Evolutionary conservation across 2,329 filamentous ascomycete genomes (phyloP).

Genomic region (Diaporthe aspalathi): DNA sequence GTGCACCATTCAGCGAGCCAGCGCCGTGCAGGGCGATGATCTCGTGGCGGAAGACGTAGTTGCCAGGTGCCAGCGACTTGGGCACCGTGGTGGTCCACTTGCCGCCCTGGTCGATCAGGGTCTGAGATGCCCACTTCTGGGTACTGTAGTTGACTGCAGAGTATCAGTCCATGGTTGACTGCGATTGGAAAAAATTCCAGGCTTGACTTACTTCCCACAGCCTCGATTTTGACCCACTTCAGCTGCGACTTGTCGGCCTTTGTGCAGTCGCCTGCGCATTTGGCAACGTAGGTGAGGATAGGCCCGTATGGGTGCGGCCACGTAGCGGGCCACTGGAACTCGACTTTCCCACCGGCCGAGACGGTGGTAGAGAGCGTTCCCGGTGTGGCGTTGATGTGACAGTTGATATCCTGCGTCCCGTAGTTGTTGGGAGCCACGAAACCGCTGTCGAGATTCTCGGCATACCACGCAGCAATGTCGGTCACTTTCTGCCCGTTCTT

Average conservation of each 20-base stretch:
- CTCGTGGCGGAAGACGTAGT: constrained; percentile 62
- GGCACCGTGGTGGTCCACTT: constrained; percentile 56
- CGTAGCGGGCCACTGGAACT: constrained; percentile 43
- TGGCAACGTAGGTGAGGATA: constrained; percentile 47
- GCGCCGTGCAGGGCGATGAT: constrained; percentile 60
- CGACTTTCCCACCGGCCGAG: constrained; percentile 39
- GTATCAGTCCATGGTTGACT: neutral
- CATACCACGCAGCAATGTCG: constrained; percentile 44
- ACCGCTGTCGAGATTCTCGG: constrained; percentile 46
- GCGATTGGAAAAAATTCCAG: neutral
- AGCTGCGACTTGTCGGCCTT: constrained; percentile 49
- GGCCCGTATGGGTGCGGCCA: constrained; percentile 49
- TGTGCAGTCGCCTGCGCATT: constrained; percentile 40
- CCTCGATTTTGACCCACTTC: constrained; percentile 53
- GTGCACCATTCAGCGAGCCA: constrained; percentile 55
- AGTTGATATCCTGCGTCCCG: constrained; percentile 38
- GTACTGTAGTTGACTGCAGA: constrained; percentile 34
- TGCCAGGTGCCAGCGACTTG: constrained; percentile 49
- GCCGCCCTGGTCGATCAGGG: constrained; percentile 61
- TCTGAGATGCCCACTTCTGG: constrained; percentile 50
- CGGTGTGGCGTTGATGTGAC: constrained; percentile 34
- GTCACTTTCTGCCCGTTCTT: constrained; percentile 44
- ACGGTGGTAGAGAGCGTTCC: constrained; percentile 37
- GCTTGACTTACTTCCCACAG: constrained; percentile 42
- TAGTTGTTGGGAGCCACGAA: constrained; percentile 34